Base-by-base conservation (phyloP, 2,329 filamentous ascomycete species). In the Lasiodiplodia citricola region DNA sequence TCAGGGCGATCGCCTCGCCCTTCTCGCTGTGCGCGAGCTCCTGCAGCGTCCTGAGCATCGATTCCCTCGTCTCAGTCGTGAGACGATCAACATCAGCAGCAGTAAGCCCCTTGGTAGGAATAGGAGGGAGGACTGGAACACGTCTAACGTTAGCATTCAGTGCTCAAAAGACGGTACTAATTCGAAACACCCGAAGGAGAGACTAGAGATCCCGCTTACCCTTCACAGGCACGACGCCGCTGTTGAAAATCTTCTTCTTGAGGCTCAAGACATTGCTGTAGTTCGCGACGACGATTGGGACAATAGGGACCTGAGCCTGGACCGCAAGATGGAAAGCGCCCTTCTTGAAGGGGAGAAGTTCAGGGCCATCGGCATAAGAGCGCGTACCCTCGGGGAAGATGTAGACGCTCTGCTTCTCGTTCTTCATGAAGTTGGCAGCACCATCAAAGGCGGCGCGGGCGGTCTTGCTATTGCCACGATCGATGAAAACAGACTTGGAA, bases 321-420 rank as follows among this genome's bases (percentile, higher is more conserved):
- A 99, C 88, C 56, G 96, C 96, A 41, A 99, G 87, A 80, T 99
- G 95, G 82, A 99, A 99, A 57, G 95, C 96, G 70, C 96, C 96
- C 85, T 99, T 99, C 84, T 99, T 99, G 86, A 98, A 99, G n/a
- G 94, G 92, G 67, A 98, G 84, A 75, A 99, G 83, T 69, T 87
- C 88, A 1, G 96, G 92, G 67, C 94, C 90, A 74, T 91, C 88
- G 68, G 92, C 87, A 82, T 98, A 97, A 79, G 92, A 96, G 73
- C 96, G 88, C 1, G 96, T 99, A 63, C 96, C 96, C 83, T 99
- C 96, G 69, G 92, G 91, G 80, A 95, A 95, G 83, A 95, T 93
- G 83, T 90, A 95, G 74, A 95, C 92, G 80, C 87, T 92, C 84
- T 86, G 84, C 68, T 79, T 77, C 75, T 91, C 86, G 65, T 82